These are phyloP conservation scores for Leucocoprinus birnbaumii DNA, from an alignment of 768 basidiomycete species.

Conservation along the genomic window DNA sequence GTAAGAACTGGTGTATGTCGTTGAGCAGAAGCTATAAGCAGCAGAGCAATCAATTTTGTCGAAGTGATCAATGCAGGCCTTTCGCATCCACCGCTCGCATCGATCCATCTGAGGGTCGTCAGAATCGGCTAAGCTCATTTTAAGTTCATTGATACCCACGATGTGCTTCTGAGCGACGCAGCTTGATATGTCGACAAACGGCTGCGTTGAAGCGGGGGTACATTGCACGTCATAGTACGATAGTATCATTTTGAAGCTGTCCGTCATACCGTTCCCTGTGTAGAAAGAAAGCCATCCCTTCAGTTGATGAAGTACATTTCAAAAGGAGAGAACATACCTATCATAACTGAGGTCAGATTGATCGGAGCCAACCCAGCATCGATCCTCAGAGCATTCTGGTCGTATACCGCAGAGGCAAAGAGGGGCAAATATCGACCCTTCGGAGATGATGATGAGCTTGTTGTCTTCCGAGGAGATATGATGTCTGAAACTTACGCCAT, in stretches of 20 bases:
- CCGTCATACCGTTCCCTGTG: constrained; percentile 62
- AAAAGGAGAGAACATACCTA: constrained; percentile 39
- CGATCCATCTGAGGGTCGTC: constrained; percentile 46
- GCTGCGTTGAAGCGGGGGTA: constrained; percentile 44
- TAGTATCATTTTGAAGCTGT: constrained; percentile 41
- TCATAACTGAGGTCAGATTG: constrained; percentile 68
- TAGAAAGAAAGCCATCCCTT: neutral
- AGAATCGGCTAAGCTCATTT: neutral
- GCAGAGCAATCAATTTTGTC: constrained; percentile 66
- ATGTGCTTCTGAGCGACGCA: constrained; percentile 61
- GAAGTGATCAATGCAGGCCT: constrained; percentile 57
- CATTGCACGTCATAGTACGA: constrained; percentile 53
- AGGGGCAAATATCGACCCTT: constrained; percentile 71
- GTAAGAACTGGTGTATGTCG: constrained; percentile 41
- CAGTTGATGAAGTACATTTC: neutral
- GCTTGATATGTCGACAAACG: constrained; percentile 41
- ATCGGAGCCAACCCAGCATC: constrained; percentile 53
- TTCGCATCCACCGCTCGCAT: constrained; percentile 54
- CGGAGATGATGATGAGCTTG: neutral
- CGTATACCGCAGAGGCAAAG: constrained; percentile 75
- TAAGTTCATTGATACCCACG: constrained; percentile 24
- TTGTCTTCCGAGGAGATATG: neutral
- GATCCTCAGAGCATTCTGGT: constrained; percentile 58
- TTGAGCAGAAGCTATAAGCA: constrained; percentile 59
- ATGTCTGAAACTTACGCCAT: constrained; percentile 45